Evolutionary conservation across 768 basidiomycete genomes (phyloP).

Genomic region (Cytidiella melzeri): DNA sequence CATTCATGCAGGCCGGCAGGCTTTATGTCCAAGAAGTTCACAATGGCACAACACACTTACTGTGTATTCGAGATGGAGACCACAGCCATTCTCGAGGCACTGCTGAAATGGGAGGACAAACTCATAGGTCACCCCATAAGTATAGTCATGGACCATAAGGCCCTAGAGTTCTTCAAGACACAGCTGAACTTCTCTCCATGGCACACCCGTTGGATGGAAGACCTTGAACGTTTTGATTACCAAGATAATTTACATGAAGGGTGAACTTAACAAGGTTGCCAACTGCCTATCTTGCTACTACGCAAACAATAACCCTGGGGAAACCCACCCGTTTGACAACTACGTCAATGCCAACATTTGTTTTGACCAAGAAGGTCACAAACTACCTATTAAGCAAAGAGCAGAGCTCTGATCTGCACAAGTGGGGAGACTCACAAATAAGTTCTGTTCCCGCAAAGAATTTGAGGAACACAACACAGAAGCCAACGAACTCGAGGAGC

Average conservation of each 20-base stretch:
- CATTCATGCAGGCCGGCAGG: slow-evolving; percentile 13
- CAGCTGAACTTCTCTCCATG: slow-evolving; percentile 20
- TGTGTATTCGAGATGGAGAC: slow-evolving; percentile 34
- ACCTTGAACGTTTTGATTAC: slow-evolving; percentile 24
- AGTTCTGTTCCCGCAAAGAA: too few relatives aligned
- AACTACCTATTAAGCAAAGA: slow-evolving; percentile 13
- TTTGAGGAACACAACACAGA: not conserved
- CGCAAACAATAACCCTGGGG: not conserved
- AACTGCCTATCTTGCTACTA: slow-evolving; percentile 20
- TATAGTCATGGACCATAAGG: slow-evolving; percentile 24
- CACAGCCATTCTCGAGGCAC: slow-evolving; percentile 28
- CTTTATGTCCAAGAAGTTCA: slow-evolving; percentile 27
- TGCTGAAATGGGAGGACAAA: slow-evolving; percentile 26
- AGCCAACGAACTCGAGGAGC: not conserved
- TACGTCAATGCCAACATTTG: not conserved
- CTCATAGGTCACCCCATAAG: slow-evolving; percentile 20
- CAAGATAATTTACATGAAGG: slow-evolving; percentile 24
- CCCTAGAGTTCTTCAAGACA: slow-evolving; percentile 14
- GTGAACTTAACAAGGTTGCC: slow-evolving; percentile 19
- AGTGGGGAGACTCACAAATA: too few relatives aligned
- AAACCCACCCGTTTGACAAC: not conserved
- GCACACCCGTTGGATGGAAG: slow-evolving; percentile 24
- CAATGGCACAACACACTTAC: slow-evolving; percentile 25
- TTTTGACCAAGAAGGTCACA: not conserved
- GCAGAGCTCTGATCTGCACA: slow-evolving; percentile 14